Base-by-base conservation (phyloP, 1,139 yeast species). In the Pichia sp. region DNA sequence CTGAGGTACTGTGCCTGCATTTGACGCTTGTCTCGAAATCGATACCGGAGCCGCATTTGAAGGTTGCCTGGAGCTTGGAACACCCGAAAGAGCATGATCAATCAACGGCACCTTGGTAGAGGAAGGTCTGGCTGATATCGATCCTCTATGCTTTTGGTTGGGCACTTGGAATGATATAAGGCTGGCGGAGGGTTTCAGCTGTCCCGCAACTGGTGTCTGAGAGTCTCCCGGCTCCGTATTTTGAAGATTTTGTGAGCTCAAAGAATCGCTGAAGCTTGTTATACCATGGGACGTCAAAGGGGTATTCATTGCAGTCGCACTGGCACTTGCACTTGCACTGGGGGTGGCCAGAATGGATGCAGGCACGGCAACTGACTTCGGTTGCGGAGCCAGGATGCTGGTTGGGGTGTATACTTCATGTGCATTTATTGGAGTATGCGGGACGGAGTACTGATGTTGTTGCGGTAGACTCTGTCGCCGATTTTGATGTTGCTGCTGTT, bases 71-170 rank as follows among this genome's bases (percentile, higher is more conserved):
- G 26, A 11, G 14, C 17, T n/a, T 3, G 18, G 11, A 25, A 11
- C 18, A 15, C 17, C 27, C 12, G 27, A n/a, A 11, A n/a, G 14
- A 24, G 27, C 7, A 11, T 10, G 15, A 7, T 12, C 8, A 8
- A 28, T 12, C 7, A 24, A 7, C 11, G 40, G 15, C 3, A 37
- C 18, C 17, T 40, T 42, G 4, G 44, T 35, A 4, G 35, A 30
- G 16, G 68, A 62, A 4, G 69, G 68, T 38, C 65, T 53, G 2
- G 68, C 64, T 35, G 72, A 65, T 35, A 71, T 69, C 3, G 76
- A 70, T 14, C 74, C 73, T 37, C 77, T 53, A 44, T 69, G 73
- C 37, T 63, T 62, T 28, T 54, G 60, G n/a, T 46, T 52, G n/a
- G 51, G 52, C 13, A 51, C 51, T 33, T 54, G 56, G 34, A 55